Evolutionary conservation across 345 rosid species (phyloP).

Genomic region (Trapa incisa): DNA sequence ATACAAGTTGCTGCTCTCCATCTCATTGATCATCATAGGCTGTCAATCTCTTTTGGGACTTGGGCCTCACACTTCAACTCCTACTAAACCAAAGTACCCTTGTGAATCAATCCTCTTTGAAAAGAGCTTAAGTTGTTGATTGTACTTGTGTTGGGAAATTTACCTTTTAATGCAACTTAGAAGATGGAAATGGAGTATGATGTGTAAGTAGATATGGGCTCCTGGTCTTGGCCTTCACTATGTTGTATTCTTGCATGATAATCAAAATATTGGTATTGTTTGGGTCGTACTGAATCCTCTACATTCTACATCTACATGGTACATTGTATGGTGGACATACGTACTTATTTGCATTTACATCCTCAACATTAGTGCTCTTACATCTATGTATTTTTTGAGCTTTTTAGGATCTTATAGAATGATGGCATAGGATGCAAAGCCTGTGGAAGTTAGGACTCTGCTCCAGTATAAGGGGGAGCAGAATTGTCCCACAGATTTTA

Average conservation of each 20-base stretch:
- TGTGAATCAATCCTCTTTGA: neutral
- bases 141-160: neutral
- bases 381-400: too few relatives aligned
- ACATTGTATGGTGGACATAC: neutral
- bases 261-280: too few relatives aligned
- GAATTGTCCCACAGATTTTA: constrained; percentile 1
- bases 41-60: constrained; percentile 85
- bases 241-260: neutral
- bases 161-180: neutral
- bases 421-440: constrained; percentile 6
- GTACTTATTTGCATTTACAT: neutral
- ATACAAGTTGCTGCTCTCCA: constrained; percentile 26
- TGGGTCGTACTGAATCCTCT: neutral
- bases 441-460: constrained; percentile 6
- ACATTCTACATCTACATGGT: neutral
- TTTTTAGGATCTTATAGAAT: constrained; percentile 1
- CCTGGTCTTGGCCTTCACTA: neutral
- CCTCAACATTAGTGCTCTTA: neutral
- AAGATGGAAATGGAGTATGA: neutral
- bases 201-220: neutral
- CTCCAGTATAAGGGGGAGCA: neutral
- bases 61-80: constrained; percentile 38
- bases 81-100: neutral
- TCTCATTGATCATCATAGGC: constrained; percentile 29
- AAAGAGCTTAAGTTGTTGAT: neutral